These are phyloP conservation scores for Tulasnella sp. DNA, from an alignment of 768 basidiomycete species.

Conservation along the genomic window DNA sequence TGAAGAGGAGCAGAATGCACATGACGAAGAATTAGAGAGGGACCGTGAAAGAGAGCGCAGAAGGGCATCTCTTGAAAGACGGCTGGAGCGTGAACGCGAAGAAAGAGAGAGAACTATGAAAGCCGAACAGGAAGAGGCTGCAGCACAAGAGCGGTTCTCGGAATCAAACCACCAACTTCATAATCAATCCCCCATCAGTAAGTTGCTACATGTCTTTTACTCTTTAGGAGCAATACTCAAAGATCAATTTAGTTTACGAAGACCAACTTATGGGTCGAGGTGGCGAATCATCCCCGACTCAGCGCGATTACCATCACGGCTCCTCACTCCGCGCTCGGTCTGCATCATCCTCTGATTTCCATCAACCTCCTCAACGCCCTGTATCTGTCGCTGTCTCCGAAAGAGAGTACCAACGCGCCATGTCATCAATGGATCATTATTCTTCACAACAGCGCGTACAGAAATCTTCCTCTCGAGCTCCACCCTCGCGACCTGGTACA, in stretches of 20 bases:
- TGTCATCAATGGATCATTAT: constrained; percentile 3
- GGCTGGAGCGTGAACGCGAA: neutral
- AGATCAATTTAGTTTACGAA: constrained; percentile 1
- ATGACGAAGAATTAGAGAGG: neutral
- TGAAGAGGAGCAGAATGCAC: neutral
- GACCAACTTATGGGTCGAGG: neutral
- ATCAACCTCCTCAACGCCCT: too few species aligned
- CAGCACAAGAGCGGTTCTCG: neutral
- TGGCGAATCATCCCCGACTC: constrained; percentile 6
- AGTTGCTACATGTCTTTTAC: neutral
- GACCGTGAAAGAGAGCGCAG: neutral
- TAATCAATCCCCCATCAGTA: too few species aligned
- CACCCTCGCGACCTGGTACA: too few species aligned
- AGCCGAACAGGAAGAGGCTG: neutral
- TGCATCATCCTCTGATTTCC: constrained; percentile 6
- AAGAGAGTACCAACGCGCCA: constrained; percentile 3
- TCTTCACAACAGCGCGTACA: neutral
- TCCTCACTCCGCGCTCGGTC: neutral
- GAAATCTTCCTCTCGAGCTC: too few species aligned
- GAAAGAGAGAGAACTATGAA: constrained; percentile 5
- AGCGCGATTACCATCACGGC: neutral
- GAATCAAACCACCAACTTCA: constrained; percentile 6
- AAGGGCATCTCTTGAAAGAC: constrained; percentile 3
- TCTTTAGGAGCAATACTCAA: neutral
- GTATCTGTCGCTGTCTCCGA: neutral